Base-by-base conservation (phyloP, 768 basidiomycete genomes). In the Mycena epipterygia region DNA sequence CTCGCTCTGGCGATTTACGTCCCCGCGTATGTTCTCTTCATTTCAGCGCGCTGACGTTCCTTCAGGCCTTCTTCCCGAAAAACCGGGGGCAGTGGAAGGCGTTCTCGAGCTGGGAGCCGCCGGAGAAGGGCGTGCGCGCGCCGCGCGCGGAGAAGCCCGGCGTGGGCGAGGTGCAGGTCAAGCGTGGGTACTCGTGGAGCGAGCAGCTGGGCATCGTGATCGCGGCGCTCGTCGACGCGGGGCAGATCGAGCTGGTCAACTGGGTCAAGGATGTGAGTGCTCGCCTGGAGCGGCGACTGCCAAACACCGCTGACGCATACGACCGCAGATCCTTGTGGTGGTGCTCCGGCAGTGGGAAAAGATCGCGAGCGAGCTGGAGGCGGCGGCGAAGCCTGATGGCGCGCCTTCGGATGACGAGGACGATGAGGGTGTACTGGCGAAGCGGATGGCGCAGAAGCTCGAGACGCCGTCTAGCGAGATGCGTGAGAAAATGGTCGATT, bases 21-120 rank as follows among this genome's bases (percentile, higher is more conserved):
- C 27, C 25, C 27, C 25, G n/a, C n/a, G n/a, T n/a, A n/a, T n/a
- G 23, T 48, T 48, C 46, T 48, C 21, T 30, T 27, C n/a, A n/a
- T n/a, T n/a, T n/a, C n/a, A n/a, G 39, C 37, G 33, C 49, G 35
- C 42, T 63, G 23, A 56, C 56, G 9, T 19, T 35, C 2, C 37
- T 16, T 2, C 74, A 96, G 95, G 91, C 91, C 11, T 95, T 95
- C 85, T 96, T 93, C 84, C 95, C 95, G 17, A 97, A 94, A 74
- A 65, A 64, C 25, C 41, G 63, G 37, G 59, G 67, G 13, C 67
- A 68, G 39, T 96, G 95, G 93, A 95, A 96, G 81, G 89, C 90
- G 75, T 93, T 87, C 77, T 95, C 94, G 11, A 93, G 91, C 73
- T 92, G 90, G 89, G 87, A 92, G 80, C 90, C 91, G 71, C 90